phyloP scores from a whole-genome alignment of 306 rosid genomes.

The Casuarina cunninghamiana region DNA sequence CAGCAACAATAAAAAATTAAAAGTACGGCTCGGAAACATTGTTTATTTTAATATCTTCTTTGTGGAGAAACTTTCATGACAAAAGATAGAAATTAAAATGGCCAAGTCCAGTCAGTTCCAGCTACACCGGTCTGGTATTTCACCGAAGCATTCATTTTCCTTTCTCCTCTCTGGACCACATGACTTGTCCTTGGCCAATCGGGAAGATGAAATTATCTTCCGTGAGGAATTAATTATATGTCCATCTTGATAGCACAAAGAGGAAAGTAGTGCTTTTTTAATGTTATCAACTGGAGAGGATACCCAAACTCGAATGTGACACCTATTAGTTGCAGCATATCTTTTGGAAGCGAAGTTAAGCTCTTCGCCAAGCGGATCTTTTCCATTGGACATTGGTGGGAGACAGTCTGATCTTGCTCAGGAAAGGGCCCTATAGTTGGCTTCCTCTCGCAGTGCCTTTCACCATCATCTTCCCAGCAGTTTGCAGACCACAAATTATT shows the following conservation, averaged over 20 bases:
- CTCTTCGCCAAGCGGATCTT: not conserved
- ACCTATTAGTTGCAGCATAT: too few relatives aligned
- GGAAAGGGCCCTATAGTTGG: not conserved
- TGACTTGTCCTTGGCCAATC: not conserved
- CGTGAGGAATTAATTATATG: too few relatives aligned
- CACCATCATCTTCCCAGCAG: not conserved
- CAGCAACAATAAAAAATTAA: not conserved
- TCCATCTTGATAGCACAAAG: too few relatives aligned
- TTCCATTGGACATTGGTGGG: conserved; percentile 3
- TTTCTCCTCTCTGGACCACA: not conserved
- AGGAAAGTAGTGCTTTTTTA: too few relatives aligned
- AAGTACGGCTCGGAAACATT: not conserved
- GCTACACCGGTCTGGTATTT: not conserved
- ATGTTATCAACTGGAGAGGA: not conserved
- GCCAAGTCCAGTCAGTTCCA: not conserved
- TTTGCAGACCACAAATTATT: not conserved
- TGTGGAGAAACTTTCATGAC: not conserved
- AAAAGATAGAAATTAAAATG: not conserved
- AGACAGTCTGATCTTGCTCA: not conserved
- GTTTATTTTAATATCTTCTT: not conserved
- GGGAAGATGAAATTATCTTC: too few relatives aligned
- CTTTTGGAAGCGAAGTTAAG: not conserved
- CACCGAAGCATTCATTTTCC: not conserved
- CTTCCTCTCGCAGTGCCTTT: conserved; percentile 13
- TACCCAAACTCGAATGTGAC: not conserved